Evolutionary conservation across 2,329 filamentous ascomycete species (phyloP).

Genomic region (Colletotrichum sublineola): DNA sequence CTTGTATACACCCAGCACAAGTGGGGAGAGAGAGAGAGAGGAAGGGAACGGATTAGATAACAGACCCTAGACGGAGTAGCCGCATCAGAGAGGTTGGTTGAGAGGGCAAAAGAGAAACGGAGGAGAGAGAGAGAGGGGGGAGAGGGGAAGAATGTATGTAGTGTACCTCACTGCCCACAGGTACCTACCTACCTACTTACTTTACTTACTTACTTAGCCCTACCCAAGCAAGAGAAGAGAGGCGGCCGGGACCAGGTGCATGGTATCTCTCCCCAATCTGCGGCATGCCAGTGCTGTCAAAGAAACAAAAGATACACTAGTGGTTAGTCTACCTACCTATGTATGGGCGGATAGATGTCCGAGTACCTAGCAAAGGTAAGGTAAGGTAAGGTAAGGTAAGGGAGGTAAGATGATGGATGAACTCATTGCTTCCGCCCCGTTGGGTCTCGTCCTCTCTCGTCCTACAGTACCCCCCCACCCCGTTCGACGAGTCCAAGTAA

Average conservation of each 20-base stretch:
- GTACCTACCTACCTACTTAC: background rate
- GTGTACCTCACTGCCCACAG: slow-evolving; percentile 2
- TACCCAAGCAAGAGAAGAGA: background rate
- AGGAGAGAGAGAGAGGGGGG: background rate
- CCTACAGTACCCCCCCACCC: no score
- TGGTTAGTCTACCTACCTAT: no score
- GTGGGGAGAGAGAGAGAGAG: slow-evolving; percentile 4
- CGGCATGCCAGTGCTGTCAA: no score
- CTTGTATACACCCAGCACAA: slow-evolving; percentile 8
- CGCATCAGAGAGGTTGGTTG: background rate
- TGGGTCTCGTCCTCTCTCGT: slow-evolving; percentile 4
- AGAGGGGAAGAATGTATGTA: slow-evolving; percentile 1
- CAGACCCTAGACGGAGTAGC: background rate
- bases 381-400: no score
- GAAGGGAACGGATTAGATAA: slow-evolving; percentile 3
- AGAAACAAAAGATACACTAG: no score
- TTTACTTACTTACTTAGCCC: background rate
- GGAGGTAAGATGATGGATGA: slow-evolving; percentile 1
- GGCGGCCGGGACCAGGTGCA: background rate
- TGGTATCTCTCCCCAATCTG: no score
- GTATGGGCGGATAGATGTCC: no score
- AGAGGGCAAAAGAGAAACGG: background rate
- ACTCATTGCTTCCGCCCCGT: slow-evolving; percentile 25
- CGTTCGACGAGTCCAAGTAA: no score
- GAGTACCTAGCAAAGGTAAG: no score